A percentile compares a stretch with the other conserved stretches of the same genome.
Conservation (phyloP, 495 filamentous ascomycete species). For the Penicillium robsamsonii region DNA sequence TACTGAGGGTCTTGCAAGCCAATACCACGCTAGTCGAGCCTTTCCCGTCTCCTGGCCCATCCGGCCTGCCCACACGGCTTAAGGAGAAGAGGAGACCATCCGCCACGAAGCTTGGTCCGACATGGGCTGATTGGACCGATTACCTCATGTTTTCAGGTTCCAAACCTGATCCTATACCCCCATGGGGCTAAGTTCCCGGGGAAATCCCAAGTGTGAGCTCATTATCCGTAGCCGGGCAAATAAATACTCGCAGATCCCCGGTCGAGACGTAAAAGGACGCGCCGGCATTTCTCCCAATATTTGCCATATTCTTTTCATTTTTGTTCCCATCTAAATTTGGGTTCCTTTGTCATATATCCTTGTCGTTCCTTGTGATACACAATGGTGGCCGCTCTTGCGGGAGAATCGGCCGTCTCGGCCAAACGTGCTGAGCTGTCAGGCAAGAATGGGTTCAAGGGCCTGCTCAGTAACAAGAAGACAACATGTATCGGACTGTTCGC, state of each 20-base stretch:
- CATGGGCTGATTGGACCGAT: conserved; percentile 6
- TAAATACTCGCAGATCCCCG: conserved; percentile 20
- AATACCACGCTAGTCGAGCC: conserved; percentile 5
- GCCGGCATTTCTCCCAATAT: neutral
- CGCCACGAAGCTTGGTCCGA: conserved; percentile 11
- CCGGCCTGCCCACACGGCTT: neutral
- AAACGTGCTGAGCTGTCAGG: conserved; percentile 39
- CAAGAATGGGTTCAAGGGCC: conserved; percentile 27
- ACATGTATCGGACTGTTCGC: conserved; percentile 36
- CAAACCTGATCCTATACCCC: conserved; percentile 5
- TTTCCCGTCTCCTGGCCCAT: conserved; percentile 6
- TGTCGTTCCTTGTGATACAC: neutral
- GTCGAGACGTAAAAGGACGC: neutral
- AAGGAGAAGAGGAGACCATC: neutral
- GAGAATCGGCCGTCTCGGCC: conserved; percentile 31
- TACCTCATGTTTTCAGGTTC: neutral
- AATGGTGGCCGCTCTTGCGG: conserved; percentile 20
- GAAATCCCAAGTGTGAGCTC: neutral
- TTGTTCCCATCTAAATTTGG: neutral
- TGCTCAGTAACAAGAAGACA: conserved; percentile 36
- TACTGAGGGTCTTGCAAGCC: conserved; percentile 5
- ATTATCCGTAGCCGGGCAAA: conserved; percentile 7
- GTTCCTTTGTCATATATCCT: neutral
- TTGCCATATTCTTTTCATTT: neutral
- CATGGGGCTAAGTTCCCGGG: conserved; percentile 18